These are phyloP conservation scores for Leccinum broughii DNA, from an alignment of 768 basidiomycete species.

Conservation along the genomic window DNA sequence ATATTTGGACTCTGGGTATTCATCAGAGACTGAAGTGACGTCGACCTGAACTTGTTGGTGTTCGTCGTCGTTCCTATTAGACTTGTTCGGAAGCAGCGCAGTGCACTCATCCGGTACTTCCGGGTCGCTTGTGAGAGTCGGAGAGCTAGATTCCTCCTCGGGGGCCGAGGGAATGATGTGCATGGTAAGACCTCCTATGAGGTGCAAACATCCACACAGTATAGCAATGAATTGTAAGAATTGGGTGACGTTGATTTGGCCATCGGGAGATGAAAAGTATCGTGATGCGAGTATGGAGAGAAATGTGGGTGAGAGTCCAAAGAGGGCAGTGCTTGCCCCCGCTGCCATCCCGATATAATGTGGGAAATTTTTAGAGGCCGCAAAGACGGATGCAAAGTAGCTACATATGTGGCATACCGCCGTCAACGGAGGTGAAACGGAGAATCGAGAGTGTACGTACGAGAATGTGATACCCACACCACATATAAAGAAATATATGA, in stretches of 20 bases:
- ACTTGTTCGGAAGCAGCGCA: conserved; percentile 30
- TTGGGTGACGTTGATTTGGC: conserved; percentile 45
- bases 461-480: conserved; percentile 73
- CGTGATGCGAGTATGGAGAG: conserved; percentile 63
- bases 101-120: conserved; percentile 31
- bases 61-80: conserved; percentile 14
- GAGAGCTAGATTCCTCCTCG: conserved; percentile 3
- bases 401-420: conserved; percentile 24
- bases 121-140: conserved; percentile 7
- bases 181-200: conserved; percentile 52
- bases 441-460: conserved; percentile 43
- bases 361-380: conserved; percentile 72
- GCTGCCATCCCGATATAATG: conserved; percentile 62
- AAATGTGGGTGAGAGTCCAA: conserved; percentile 80
- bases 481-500: conserved; percentile 58
- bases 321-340: conserved; percentile 68
- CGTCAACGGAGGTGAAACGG: conserved; percentile 4
- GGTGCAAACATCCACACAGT: conserved; percentile 51
- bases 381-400: conserved; percentile 75
- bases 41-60: conserved; percentile 18
- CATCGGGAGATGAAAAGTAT: conserved; percentile 52
- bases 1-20: conserved; percentile 18
- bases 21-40: conserved; percentile 26
- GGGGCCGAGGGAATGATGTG: conserved; percentile 20
- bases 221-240: conserved; percentile 62